A percentile compares a stretch with the other conserved stretches of the same genome.
Evolutionary conservation across 2,329 filamentous ascomycete species (phyloP).

Genomic region (Curvularia sp.): DNA sequence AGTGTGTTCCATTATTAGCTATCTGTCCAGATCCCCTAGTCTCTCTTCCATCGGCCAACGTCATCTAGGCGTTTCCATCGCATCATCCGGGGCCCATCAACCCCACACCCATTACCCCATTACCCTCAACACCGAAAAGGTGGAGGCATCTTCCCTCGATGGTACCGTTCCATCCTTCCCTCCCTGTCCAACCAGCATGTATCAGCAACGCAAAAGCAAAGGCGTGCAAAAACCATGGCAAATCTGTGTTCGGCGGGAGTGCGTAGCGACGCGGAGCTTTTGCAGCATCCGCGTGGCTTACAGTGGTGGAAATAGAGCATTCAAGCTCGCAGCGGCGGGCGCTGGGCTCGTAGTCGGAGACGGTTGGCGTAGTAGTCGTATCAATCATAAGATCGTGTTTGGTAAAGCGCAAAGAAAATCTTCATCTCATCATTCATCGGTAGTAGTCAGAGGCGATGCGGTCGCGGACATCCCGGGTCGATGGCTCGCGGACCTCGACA

Average conservation of each 20-base stretch:
- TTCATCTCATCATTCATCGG: constrained; percentile 38
- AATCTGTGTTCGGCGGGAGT: constrained; percentile 15
- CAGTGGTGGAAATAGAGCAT: constrained; percentile 8
- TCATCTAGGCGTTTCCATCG: constrained; percentile 17
- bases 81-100: constrained; percentile 17
- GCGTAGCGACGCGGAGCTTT: constrained; percentile 17
- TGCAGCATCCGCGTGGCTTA: constrained; percentile 14
- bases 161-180: constrained; percentile 13
- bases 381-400: constrained; percentile 7
- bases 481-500: constrained; percentile 53
- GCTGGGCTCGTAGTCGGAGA: constrained; percentile 15
- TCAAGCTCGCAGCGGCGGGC: constrained; percentile 6
- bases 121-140: constrained; percentile 25
- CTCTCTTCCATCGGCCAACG: constrained; percentile 9
- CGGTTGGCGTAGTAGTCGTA: constrained; percentile 12
- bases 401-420: constrained; percentile 15
- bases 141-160: constrained; percentile 19
- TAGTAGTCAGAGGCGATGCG: constrained; percentile 51
- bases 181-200: constrained; percentile 15
- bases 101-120: constrained; percentile 16
- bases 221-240: constrained; percentile 20
- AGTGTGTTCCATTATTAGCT: constrained; percentile 18
- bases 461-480: constrained; percentile 45
- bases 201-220: constrained; percentile 22
- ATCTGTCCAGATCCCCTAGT: constrained; percentile 14